A percentile compares a stretch with the other conserved stretches of the same genome.
phyloP scores from a whole-genome alignment of 2,329 filamentous ascomycete species.

The Alternaria solani region DNA sequence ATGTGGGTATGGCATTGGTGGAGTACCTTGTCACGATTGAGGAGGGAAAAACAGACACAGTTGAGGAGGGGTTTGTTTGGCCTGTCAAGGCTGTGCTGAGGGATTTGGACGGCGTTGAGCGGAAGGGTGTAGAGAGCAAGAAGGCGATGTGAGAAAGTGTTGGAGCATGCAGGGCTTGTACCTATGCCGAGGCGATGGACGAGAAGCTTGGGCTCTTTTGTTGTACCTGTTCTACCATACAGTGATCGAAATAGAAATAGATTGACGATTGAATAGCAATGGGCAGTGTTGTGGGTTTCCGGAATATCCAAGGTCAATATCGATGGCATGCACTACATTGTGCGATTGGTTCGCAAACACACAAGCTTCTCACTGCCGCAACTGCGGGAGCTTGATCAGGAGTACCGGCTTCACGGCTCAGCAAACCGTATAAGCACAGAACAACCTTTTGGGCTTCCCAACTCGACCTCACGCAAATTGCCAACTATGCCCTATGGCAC shows the following conservation, averaged over 20 bases:
- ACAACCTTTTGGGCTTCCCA: not conserved
- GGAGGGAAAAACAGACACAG: constrained; percentile 32
- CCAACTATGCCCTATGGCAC: not conserved
- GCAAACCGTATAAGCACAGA: not conserved
- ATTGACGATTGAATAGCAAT: not conserved
- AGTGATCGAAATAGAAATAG: not conserved
- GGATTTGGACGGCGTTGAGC: constrained; percentile 33
- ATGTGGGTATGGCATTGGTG: constrained; percentile 50
- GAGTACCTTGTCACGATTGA: constrained; percentile 49
- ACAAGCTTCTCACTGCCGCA: not conserved
- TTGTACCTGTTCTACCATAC: not conserved
- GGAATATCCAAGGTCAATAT: not conserved
- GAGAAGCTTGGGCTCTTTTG: not conserved
- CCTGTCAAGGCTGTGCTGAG: constrained; percentile 43
- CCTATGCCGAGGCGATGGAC: not conserved
- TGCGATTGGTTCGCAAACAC: not conserved
- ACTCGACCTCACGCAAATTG: not conserved
- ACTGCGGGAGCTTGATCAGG: not conserved
- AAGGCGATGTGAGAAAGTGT: constrained; percentile 15
- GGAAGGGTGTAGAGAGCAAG: constrained; percentile 18
- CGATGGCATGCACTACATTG: not conserved
- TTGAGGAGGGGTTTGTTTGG: constrained; percentile 50
- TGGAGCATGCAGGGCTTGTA: not conserved
- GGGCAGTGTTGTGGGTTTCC: not conserved
- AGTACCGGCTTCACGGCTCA: not conserved